Conservation (phyloP, 2,329 filamentous ascomycete species). For the Laburnicola sp. region DNA sequence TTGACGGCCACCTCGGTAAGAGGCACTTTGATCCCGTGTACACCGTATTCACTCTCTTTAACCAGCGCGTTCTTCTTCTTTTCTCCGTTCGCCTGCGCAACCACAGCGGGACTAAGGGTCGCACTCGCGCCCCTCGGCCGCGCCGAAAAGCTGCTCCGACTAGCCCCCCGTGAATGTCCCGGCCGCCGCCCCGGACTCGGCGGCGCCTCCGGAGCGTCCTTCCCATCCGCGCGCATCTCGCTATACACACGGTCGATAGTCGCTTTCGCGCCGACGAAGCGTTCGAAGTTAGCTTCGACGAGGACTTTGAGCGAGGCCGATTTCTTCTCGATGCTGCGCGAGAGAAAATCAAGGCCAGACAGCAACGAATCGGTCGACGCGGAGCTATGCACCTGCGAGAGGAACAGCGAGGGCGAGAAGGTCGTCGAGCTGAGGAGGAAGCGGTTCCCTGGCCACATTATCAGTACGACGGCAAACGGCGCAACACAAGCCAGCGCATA, state of each 20-base stretch:
- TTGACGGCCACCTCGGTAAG: constrained; percentile 89
- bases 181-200: constrained; percentile 49
- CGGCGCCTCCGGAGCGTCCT: constrained; percentile 42
- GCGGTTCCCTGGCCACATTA: constrained; percentile 67
- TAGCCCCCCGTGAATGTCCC: constrained; percentile 68
- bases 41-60: constrained; percentile 70
- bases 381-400: constrained; percentile 86
- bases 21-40: constrained; percentile 72
- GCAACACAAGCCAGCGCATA: constrained; percentile 48
- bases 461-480: neutral
- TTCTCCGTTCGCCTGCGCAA: constrained; percentile 49
- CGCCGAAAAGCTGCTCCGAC: constrained; percentile 60
- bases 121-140: constrained; percentile 52
- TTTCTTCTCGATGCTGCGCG: constrained; percentile 93
- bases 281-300: constrained; percentile 97
- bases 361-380: constrained; percentile 82
- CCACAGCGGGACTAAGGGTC: constrained; percentile 35
- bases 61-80: constrained; percentile 85
- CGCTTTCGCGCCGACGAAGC: constrained; percentile 94
- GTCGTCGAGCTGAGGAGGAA: constrained; percentile 95
- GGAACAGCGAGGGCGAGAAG: constrained; percentile 88
- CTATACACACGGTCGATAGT: constrained; percentile 99
- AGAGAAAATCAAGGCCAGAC: constrained; percentile 80
- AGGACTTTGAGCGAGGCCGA: constrained; percentile 94
- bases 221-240: constrained; percentile 82